phyloP scores from a whole-genome alignment of 2,329 filamentous ascomycete genomes.

The Clonostachys sp. region DNA sequence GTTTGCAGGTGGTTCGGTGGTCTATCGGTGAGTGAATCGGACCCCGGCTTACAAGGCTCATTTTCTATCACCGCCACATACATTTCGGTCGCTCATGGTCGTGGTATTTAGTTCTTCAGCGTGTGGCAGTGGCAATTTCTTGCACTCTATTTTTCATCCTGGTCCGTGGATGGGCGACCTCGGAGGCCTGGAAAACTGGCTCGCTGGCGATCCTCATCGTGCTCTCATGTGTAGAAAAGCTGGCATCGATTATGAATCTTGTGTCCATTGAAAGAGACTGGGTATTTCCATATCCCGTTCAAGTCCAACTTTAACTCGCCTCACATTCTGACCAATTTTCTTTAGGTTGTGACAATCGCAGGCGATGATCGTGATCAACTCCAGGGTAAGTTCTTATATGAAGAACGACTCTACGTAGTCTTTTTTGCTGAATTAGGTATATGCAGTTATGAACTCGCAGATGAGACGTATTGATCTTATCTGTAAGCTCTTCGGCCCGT shows the following conservation, averaged over 20 bases:
- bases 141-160: constrained; percentile 40
- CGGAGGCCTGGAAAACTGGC: constrained; percentile 1
- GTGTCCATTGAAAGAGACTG: constrained; percentile 70
- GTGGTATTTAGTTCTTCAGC: constrained; percentile 21
- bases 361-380: constrained; percentile 1
- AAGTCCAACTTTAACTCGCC: not conserved
- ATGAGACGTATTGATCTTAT: constrained; percentile 59
- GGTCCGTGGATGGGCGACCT: constrained; percentile 1
- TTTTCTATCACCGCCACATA: too few relatives aligned
- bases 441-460: constrained; percentile 43
- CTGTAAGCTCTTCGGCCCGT: constrained; percentile 53
- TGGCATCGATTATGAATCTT: constrained; percentile 59
- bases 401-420: not conserved
- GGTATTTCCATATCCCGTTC: constrained; percentile 26
- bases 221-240: constrained; percentile 65
- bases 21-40: constrained; percentile 29
- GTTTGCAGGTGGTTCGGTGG: constrained; percentile 42
- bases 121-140: constrained; percentile 37
- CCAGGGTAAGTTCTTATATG: not conserved
- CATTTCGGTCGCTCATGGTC: not conserved
- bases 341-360: constrained; percentile 33
- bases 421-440: constrained; percentile 4
- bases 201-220: constrained; percentile 32
- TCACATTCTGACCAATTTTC: too few relatives aligned
- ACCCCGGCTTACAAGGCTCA: too few relatives aligned